phyloP scores from a whole-genome alignment of 2,329 filamentous ascomycete species.

The Paraphaeosphaeria minitans region DNA sequence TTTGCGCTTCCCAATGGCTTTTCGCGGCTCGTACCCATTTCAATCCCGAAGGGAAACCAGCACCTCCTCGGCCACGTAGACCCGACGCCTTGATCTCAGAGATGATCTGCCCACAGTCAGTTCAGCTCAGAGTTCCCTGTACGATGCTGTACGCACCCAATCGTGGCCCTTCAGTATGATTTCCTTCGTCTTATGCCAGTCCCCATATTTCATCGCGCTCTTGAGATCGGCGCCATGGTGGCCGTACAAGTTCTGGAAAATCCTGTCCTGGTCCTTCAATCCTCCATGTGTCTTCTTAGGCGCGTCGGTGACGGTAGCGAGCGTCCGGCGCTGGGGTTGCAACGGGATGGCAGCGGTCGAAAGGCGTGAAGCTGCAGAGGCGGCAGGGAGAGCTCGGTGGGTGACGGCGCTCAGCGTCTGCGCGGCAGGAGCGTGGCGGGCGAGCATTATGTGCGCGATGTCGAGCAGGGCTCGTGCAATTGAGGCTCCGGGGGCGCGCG shows the following conservation, averaged over 20 bases:
- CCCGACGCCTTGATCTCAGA: conserved; percentile 96
- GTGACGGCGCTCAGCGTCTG: conserved; percentile 48
- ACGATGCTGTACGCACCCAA: conserved; percentile 63
- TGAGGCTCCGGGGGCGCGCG: conserved; percentile 40
- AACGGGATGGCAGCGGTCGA: conserved; percentile 48
- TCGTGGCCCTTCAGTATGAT: conserved; percentile 96
- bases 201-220: conserved; percentile 95
- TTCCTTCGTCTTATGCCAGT: conserved; percentile 99
- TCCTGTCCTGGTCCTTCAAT: conserved; percentile 93
- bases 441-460: conserved; percentile 46
- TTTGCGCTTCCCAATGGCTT: conserved; percentile 6
- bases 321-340: conserved; percentile 65
- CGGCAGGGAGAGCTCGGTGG: conserved; percentile 49
- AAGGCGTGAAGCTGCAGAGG: conserved; percentile 45
- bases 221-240: conserved; percentile 90
- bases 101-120: conserved; percentile 70
- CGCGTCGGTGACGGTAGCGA: conserved; percentile 63
- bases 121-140: background rate
- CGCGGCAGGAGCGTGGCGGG: conserved; percentile 47
- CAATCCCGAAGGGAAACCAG: conserved; percentile 95
- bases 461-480: conserved; percentile 41
- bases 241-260: conserved; percentile 98
- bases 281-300: conserved; percentile 76
- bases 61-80: conserved; percentile 92
- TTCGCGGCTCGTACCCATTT: conserved; percentile 79